Percentiles rank a stretch among this genome's conserved stretches.
Conservation (phyloP, 371 early-diverging fungal genomes). For the Mortierella sp. region DNA sequence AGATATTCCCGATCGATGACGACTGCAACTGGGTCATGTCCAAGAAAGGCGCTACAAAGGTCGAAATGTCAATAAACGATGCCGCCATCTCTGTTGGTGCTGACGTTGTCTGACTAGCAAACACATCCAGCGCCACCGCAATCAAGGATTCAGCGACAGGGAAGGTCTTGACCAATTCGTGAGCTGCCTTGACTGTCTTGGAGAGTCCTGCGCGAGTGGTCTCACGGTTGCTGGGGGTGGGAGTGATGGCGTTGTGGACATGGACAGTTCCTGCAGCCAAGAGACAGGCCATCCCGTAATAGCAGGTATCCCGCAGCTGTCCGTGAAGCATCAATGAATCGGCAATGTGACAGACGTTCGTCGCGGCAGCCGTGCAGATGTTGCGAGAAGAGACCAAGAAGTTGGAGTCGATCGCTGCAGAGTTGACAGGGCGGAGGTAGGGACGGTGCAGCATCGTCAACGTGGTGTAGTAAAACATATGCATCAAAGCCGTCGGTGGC, state of each 20-base stretch:
- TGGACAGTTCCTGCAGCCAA: constrained; percentile 56
- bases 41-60: constrained; percentile 55
- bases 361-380: constrained; percentile 57
- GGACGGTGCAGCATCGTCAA: constrained; percentile 57
- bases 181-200: constrained; percentile 58
- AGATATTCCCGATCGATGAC: constrained; percentile 54
- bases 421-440: constrained; percentile 57
- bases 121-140: constrained; percentile 56
- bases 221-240: constrained; percentile 55
- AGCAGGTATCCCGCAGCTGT: constrained; percentile 57
- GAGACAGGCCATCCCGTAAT: constrained; percentile 59
- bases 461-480: constrained; percentile 58
- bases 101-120: constrained; percentile 54
- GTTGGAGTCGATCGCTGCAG: constrained; percentile 54
- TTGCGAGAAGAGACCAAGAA: constrained; percentile 57
- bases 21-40: constrained; percentile 54
- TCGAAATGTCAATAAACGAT: constrained; percentile 55
- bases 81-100: constrained; percentile 58
- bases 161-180: constrained; percentile 58
- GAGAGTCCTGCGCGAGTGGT: constrained; percentile 56
- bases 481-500: constrained; percentile 56
- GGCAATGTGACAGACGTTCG: constrained; percentile 57
- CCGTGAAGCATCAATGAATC: constrained; percentile 58
- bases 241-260: constrained; percentile 55
- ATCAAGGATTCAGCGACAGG: constrained; percentile 57